phyloP scores from a whole-genome alignment of 352 stramenopile species.

The Pythium rhizo-oryzae region DNA sequence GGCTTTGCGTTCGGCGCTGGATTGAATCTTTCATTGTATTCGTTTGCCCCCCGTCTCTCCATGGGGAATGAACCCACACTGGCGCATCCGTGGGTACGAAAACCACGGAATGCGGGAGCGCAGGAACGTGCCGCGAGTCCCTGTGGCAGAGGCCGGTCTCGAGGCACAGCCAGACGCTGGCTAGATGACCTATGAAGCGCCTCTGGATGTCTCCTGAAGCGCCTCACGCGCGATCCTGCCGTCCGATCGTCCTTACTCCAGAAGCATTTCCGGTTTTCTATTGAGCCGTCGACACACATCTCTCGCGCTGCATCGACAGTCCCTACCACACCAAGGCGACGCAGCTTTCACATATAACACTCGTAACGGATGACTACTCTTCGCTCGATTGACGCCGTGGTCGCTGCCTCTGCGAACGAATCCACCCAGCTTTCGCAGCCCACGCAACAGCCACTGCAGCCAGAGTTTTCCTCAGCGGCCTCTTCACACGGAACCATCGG shows the following conservation, averaged over 20 bases:
- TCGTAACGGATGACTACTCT: neutral
- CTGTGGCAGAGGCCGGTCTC: no score
- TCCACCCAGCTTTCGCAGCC: neutral
- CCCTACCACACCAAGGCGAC: no score
- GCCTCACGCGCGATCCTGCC: no score
- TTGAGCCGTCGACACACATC: neutral
- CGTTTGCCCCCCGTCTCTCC: neutral
- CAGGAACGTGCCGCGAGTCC: neutral
- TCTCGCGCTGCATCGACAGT: neutral
- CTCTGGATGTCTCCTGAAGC: no score
- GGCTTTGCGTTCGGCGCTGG: no score
- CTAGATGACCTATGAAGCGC: no score
- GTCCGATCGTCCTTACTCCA: no score
- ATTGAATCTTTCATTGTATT: neutral
- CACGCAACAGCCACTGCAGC: no score
- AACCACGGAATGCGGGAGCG: neutral
- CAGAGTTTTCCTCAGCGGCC: neutral
- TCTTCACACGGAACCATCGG: neutral
- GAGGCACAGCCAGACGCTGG: no score
- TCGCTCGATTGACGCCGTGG: neutral
- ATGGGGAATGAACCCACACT: neutral
- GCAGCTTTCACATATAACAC: no score
- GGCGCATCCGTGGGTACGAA: neutral
- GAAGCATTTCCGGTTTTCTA: neutral
- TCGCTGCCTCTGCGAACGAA: neutral